Evolutionary conservation across 352 stramenopile species (phyloP), one percentile per base, ranked within the genome.

Genomic region (Globisporangium uncinulatum): DNA sequence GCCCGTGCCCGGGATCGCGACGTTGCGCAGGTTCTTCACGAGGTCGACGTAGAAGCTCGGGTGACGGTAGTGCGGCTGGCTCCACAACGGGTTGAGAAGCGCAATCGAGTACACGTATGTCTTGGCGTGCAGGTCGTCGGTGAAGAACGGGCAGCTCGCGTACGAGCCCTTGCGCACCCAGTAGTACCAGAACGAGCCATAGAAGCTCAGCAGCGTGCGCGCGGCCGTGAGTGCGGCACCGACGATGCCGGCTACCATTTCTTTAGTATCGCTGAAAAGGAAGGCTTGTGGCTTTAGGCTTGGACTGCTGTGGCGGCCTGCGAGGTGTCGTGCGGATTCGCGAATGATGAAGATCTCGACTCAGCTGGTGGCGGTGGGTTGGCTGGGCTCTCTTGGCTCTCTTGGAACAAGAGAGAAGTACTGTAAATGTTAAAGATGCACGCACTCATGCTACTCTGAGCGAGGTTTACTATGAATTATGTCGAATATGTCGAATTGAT

Each of bases 21-120:
- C 95, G 69, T 99, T 99, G 58, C 93, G 84, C 62, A 99, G 76
- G 74, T 99, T 99, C 67, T 98, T 97, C 36, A 97, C 67, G 56
- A 98, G 56, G 69, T 99, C 96, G 47, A 94, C 77, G 54, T 95
- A 84, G 74, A 98, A 99, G 51, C 86, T 97, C 31, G 82, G 73
- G 70, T 98, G 97, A 57, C 97, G 92, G 75, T 99, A 99, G 76
- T 99, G 96, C 45, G 95, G 95, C 69, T 97, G 79, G 62, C 85
- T 87, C 86, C 96, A 99, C 9, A 99, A 74, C 61, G 92, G 87
- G 63, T 98, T 96, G 34, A 96, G 83, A 36, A 98, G 86, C 53
- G 90, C 85, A 50, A 99, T 86, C 65, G 87, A 96, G 74, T 97
- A 99, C 31, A 98, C 72, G 69, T 98, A 97, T 21, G 97, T 91